Conservation (phyloP, 1,139 yeast species). For the Pichia inconspicua region DNA sequence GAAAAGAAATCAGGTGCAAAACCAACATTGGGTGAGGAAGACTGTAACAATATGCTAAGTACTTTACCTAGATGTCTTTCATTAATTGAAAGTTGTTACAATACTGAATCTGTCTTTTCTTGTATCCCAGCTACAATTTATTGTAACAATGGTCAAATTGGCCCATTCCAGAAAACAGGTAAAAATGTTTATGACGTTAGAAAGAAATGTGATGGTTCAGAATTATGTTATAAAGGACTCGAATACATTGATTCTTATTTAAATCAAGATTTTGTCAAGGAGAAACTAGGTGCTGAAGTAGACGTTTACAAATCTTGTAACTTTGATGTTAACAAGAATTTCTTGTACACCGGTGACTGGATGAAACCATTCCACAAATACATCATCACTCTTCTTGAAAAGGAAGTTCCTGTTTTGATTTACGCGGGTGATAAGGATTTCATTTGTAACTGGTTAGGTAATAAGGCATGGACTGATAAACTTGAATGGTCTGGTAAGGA, state of each 20-base stretch:
- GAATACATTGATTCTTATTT: conserved; percentile 60
- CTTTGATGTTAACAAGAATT: conserved; percentile 74
- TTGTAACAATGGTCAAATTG: conserved; percentile 79
- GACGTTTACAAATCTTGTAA: conserved; percentile 79
- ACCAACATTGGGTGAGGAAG: conserved; percentile 68
- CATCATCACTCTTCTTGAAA: conserved; percentile 43
- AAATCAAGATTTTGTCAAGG: conserved; percentile 62
- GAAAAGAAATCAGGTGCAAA: conserved; percentile 69
- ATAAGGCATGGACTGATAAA: conserved; percentile 71
- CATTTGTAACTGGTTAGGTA: conserved; percentile 83
- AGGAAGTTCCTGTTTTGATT: conserved; percentile 59
- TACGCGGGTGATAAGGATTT: conserved; percentile 86
- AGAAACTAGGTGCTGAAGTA: conserved; percentile 88
- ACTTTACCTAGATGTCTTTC: conserved; percentile 75
- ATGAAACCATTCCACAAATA: conserved; percentile 75
- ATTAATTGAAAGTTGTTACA: conserved; percentile 75
- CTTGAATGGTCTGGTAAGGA: conserved; percentile 59
- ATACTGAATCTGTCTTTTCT: conserved; percentile 68
- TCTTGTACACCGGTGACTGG: conserved; percentile 85
- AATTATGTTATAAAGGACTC: conserved; percentile 70
- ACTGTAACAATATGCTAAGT: conserved; percentile 69
- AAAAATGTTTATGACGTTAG: conserved; percentile 91
- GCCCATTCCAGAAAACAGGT: conserved; percentile 86
- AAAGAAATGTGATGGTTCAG: conserved; percentile 70
- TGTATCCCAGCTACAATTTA: conserved; percentile 92